Evolutionary conservation across 768 basidiomycete genomes (phyloP).

Genomic region (Boletus pseudopeckii): DNA sequence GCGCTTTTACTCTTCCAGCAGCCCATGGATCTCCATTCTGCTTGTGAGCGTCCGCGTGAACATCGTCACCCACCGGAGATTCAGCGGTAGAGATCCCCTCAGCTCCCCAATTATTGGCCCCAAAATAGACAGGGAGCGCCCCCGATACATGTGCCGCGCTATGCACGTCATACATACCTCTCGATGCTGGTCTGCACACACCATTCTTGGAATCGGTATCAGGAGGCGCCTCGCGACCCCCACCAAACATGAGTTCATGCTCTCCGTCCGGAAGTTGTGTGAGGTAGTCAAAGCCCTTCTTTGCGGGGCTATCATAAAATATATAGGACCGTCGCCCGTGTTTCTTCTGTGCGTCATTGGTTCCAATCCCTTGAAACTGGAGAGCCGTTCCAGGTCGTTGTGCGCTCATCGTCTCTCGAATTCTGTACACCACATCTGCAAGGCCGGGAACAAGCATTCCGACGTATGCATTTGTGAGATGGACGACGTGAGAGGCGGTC

Average conservation of each 20-base stretch:
- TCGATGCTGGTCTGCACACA: slow-evolving; percentile 26
- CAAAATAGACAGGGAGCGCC: slow-evolving; percentile 55
- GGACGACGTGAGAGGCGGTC: slow-evolving; percentile 41
- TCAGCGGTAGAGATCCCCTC: slow-evolving; percentile 29
- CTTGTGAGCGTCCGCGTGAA: slow-evolving; percentile 12
- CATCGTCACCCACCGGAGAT: slow-evolving; percentile 5
- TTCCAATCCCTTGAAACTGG: slow-evolving; percentile 7
- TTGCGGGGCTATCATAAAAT: slow-evolving; percentile 44
- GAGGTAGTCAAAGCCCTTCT: slow-evolving; percentile 58
- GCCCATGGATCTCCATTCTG: slow-evolving; percentile 29
- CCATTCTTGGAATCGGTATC: not conserved
- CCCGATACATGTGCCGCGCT: slow-evolving; percentile 44
- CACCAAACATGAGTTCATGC: slow-evolving; percentile 65
- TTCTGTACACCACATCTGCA: slow-evolving; percentile 24
- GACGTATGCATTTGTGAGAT: slow-evolving; percentile 55
- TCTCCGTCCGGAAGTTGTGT: slow-evolving; percentile 52
- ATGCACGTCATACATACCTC: slow-evolving; percentile 32
- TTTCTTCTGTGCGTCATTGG: slow-evolving; percentile 14
- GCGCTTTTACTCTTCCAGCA: slow-evolving; percentile 46
- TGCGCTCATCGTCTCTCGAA: slow-evolving; percentile 60
- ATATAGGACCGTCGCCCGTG: slow-evolving; percentile 54
- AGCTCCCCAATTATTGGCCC: slow-evolving; percentile 40
- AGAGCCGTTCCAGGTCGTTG: slow-evolving; percentile 50
- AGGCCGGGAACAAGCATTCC: slow-evolving; percentile 45
- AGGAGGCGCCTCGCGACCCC: slow-evolving; percentile 40